A percentile compares a stretch with the other conserved stretches of the same genome.
Evolutionary conservation across 352 stramenopile species (phyloP).

Genomic region (Globisporangium middletonii): DNA sequence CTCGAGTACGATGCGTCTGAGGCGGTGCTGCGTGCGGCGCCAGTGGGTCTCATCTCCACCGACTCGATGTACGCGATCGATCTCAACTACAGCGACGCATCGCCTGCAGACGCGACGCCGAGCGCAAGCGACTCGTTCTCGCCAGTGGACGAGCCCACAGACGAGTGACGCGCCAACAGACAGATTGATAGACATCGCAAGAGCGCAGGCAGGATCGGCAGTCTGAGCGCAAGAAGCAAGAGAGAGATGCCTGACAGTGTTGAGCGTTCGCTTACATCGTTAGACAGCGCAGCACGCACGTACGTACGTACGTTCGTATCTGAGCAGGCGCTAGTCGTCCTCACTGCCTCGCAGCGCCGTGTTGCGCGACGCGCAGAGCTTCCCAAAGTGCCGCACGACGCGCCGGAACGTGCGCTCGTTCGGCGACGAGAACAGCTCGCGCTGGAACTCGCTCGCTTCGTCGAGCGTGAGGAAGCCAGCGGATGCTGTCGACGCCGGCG

Average conservation of each 20-base stretch:
- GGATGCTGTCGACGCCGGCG: slow-evolving; percentile 29
- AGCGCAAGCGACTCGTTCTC: slow-evolving; percentile 6
- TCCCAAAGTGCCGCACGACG: slow-evolving; percentile 71
- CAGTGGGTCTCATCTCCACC: slow-evolving; percentile 28
- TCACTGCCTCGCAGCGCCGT: slow-evolving; percentile 33
- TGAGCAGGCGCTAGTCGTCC: background rate
- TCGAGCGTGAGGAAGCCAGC: slow-evolving; percentile 55
- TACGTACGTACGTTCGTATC: background rate
- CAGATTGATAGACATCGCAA: background rate
- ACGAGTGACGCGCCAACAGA: background rate
- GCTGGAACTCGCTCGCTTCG: slow-evolving; percentile 60
- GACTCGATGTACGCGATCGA: slow-evolving; percentile 56
- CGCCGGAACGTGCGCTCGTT: slow-evolving; percentile 74
- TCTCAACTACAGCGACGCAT: slow-evolving; percentile 19
- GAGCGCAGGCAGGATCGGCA: background rate
- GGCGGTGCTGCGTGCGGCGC: background rate
- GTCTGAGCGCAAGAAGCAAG: background rate
- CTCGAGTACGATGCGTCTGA: background rate
- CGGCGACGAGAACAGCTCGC: slow-evolving; percentile 48
- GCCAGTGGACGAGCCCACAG: background rate
- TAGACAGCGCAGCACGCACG: too few species aligned
- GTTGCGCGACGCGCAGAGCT: slow-evolving; percentile 75
- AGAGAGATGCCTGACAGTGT: background rate
- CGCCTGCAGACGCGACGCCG: background rate
- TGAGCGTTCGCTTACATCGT: background rate